Base-by-base conservation (phyloP, 208 protist species). In the Herpetomonas samuelpessoai region DNA sequence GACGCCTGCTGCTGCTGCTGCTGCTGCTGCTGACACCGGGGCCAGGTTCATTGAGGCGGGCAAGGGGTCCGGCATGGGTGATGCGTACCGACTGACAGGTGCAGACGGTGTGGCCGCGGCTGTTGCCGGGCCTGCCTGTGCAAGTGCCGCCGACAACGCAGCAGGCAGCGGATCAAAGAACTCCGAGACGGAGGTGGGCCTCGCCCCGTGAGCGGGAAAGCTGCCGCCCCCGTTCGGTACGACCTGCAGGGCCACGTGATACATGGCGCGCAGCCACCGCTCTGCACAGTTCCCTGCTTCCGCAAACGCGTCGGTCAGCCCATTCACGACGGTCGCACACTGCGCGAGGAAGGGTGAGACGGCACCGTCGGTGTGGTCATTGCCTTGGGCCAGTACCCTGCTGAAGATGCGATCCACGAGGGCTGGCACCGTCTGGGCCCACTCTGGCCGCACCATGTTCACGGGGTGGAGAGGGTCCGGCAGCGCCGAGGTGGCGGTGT, bases 251-350 rank as follows among this genome's bases (percentile, higher is more conserved):
- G 78, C 72, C 21, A 59, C 48, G 21, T 44, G 58, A 50, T 84
- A 84, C 73, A 84, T 84, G 12, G 49, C 24, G n/a, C 77, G 68
- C 10, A 84, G 58, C 78, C 78, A 84, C 47, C 22, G n/a, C 19
- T 25, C 7, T 7, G 25, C 41, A 18, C 53, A 6, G 30, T n/a
- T 2, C 27, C 21, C 26, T 4, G 44, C 53, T n/a, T 14, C 44
- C 19, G 39, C 26, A 19, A 68, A 48, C 53, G 50, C 45, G 19
- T 12, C 6, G 16, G 55, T 45, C 3, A 68, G 26, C 25, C 12
- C 45, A 24, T 60, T 29, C 50, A 60, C 31, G 9, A 50, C 2
- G 18, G 53, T 53, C 27, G 57, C 53, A 3, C 51, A 35, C 44
- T 61, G 44, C 56, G 48, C 56, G 18, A 64, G 51, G 58, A 55